Base-by-base conservation (phyloP, 2,329 filamentous ascomycete species). In the Herpotrichia juniperi region DNA sequence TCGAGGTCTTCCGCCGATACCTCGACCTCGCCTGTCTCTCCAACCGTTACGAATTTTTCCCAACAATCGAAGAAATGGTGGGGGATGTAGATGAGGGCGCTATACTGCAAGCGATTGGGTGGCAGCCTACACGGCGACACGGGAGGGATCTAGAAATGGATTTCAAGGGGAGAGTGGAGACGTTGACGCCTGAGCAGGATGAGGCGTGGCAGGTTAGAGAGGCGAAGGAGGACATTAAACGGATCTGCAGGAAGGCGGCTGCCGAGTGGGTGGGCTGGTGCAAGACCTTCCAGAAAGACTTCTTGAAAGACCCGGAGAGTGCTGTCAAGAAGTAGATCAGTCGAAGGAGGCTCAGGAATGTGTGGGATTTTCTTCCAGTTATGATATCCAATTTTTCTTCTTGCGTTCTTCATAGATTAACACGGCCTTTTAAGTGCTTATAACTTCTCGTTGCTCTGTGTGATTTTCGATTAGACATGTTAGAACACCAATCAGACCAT, bases 91-190 rank as follows among this genome's bases (percentile, higher is more conserved):
- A 69, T 1, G 76, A 78, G 54, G 71, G 59, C 8, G 67, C 76
- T 11, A 69, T 77, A 4, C 56, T 79, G 14, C 66, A 76, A 26
- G 75, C 76, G 0, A 76, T 79, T 37, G 77, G 76, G 0, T 79
- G 77, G 76, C 61, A 59, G 4, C 74, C 76, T 2, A 72, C 63
- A 46, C 59, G 65, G 26, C 61, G 65, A n/a, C 61, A 42, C 53
- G 35, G 68, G 56, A 6, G 61, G 45, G 56, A 69, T 58, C 32
- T 68, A 52, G 59, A 77, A 72, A 47, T 78, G 66, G 75, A 76
- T 17, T 42, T 53, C 25, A 53, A 57, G 43, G 54, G 46, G 4
- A 46, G 46, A n/a, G 25, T 57, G 2, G 47, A 57, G 50, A 47
- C 22, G 34, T 37, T 62, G 40, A 61, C 49, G 31, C 31, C 50